A percentile compares a stretch with the other conserved stretches of the same genome.
These are phyloP conservation scores for Yamagishiella unicocca DNA, from an alignment of 139 green algal genomes.

Conservation along the genomic window DNA sequence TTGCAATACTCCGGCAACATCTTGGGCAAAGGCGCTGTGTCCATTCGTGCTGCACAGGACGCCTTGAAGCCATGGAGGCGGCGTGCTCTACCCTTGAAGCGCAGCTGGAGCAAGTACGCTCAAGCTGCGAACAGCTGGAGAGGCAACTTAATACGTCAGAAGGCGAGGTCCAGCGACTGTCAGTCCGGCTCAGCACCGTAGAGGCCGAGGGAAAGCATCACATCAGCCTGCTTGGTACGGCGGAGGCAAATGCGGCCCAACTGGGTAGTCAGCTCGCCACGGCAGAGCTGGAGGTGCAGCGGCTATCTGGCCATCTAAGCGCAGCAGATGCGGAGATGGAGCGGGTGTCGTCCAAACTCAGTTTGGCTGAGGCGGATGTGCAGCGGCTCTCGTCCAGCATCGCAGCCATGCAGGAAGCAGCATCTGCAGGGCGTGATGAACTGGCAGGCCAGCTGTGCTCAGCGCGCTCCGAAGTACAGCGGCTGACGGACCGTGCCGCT, in stretches of 20 bases:
- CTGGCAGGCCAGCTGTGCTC: too few species aligned
- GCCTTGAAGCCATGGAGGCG: too few species aligned
- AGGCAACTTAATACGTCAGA: slow-evolving; percentile 12
- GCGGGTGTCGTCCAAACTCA: neutral
- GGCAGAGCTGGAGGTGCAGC: neutral
- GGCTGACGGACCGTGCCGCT: neutral
- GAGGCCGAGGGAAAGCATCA: neutral
- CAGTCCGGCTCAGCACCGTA: neutral
- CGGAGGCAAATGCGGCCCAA: too few species aligned
- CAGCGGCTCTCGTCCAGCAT: neutral
- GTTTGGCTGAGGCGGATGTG: neutral
- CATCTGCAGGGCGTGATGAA: neutral
- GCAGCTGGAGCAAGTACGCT: neutral
- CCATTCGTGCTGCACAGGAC: too few species aligned
- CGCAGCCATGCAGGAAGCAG: neutral
- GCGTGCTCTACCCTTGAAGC: neutral
- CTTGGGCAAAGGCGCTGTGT: too few species aligned
- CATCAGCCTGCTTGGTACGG: neutral
- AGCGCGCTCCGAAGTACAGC: neutral
- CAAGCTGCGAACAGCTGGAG: neutral
- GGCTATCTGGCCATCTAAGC: neutral
- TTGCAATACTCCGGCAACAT: too few species aligned
- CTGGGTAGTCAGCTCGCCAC: neutral
- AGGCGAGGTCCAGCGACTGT: neutral
- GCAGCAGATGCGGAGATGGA: neutral